Base-by-base conservation (phyloP, 208 protist genomes). In the Acanthamoeba healyi region DNA sequence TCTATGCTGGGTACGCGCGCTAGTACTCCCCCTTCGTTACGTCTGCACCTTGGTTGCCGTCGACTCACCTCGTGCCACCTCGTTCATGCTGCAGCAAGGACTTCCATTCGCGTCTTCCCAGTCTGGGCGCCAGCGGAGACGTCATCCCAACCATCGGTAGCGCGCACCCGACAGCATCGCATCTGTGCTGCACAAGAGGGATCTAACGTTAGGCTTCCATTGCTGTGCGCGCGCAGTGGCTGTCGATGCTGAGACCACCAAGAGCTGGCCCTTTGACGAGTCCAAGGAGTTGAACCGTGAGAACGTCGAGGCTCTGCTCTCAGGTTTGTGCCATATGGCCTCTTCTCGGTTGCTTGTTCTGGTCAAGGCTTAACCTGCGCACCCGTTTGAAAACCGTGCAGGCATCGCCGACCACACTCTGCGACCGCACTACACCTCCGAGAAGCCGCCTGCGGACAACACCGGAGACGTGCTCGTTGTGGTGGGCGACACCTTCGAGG, bases 401-500 rank as follows among this genome's bases (percentile, higher is more conserved):
- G 70, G 70, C 9, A 79, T 82, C 34, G 22, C 22, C n/a, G 89
- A 94, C 24, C 34, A 65, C 67, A 46, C 40, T 4, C 26, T 94
- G n/a, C 42, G 36, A 19, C 65, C 89, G 26, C 29, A 56, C 65
- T 94, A 65, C 67, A 82, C 19, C 40, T 96, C 95, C 29, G 92
- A 95, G 82, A 40, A 44, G 14, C 32, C 86, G 17, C 96, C 96
- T 32, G 95, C 92, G n/a, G 74, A 94, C 19, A 81, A 95, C 67
- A 22, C 14, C 34, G 94, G 88, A 12, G 22, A 29, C 67, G 94
- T 97, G 19, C 91, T 82, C 42, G 77, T 92, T 9, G 82, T 97
- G 26, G 94, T 96, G 56, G 95, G 95, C 49, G 42, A 93, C n/a
- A 95, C 92, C 82, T 95, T 94, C 46, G 84, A 95, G 51, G 70